Conservation (phyloP, 768 basidiomycete species). For the Kwoniella botswanensis region DNA sequence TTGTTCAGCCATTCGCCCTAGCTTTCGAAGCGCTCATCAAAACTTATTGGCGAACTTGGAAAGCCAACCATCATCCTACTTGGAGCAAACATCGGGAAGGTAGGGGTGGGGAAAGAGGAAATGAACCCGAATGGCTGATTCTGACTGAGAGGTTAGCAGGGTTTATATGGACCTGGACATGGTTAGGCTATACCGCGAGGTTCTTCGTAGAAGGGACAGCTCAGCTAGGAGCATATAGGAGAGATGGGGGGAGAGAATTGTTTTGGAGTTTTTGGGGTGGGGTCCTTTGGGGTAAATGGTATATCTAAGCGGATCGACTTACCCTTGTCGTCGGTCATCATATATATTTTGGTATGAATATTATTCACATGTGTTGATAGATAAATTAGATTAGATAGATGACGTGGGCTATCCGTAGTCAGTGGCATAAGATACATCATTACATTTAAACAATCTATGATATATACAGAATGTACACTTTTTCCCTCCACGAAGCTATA, state of each 20-base stretch:
- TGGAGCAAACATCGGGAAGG: background rate
- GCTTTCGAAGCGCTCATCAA: conserved; percentile 43
- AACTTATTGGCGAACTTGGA: conserved; percentile 24
- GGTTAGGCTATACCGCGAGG: conserved; percentile 43
- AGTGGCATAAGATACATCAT: too few species aligned
- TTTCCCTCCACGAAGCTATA: too few species aligned
- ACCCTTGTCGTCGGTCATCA: too few species aligned
- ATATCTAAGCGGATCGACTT: conserved; percentile 10
- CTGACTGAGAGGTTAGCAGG: conserved; percentile 35
- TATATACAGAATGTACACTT: too few species aligned
- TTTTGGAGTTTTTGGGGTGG: conserved; percentile 34
- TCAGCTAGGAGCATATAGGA: conserved; percentile 29
- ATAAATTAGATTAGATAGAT: too few species aligned
- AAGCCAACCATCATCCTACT: conserved; percentile 8
- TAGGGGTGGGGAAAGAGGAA: background rate
- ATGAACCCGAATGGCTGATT: conserved; percentile 32
- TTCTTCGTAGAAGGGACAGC: conserved; percentile 42
- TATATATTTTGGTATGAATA: too few species aligned
- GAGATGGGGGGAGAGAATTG: conserved; percentile 5
- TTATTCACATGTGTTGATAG: too few species aligned
- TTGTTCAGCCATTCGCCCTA: conserved; percentile 42
- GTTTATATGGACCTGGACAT: conserved; percentile 45
- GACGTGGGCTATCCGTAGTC: too few species aligned
- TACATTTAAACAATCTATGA: too few species aligned
- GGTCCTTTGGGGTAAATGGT: conserved; percentile 39